Percentiles rank a stretch among this genome's conserved stretches.
Evolutionary conservation across 768 basidiomycete species (phyloP).

Genomic region (Macrolepiota dolichaula): DNA sequence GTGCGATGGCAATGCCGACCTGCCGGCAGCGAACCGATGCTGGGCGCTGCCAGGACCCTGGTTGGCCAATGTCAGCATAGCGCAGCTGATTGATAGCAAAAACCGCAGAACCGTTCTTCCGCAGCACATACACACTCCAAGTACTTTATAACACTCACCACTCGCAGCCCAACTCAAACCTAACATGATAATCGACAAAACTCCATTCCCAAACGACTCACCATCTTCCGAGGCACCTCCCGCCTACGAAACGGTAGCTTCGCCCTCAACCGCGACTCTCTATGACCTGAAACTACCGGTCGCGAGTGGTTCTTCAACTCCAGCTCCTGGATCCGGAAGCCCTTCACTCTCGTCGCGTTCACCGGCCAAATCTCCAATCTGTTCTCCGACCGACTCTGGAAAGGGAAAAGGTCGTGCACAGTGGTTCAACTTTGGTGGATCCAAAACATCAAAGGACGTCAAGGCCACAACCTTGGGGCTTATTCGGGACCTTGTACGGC

Average conservation of each 20-base stretch:
- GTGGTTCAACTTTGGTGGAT: constrained; percentile 34
- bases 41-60: neutral
- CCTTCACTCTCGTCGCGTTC: constrained; percentile 12
- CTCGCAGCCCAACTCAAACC: neutral
- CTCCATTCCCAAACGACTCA: constrained; percentile 33
- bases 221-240: constrained; percentile 37
- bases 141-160: neutral
- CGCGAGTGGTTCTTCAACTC: neutral
- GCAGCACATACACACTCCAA: neutral
- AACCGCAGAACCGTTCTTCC: neutral
- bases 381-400: constrained; percentile 9
- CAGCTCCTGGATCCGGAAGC: constrained; percentile 1
- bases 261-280: neutral
- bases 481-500: constrained; percentile 52
- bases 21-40: no score
- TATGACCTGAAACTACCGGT: neutral
- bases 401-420: constrained; percentile 30
- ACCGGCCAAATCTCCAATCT: constrained; percentile 2
- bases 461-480: constrained; percentile 49
- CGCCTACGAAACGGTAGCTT: constrained; percentile 31
- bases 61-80: neutral
- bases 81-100: neutral
- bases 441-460: constrained; percentile 44
- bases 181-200: constrained; percentile 21
- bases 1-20: no score